These are phyloP conservation scores for Phaeotremella fagi DNA, from an alignment of 768 basidiomycete genomes.

Conservation along the genomic window DNA sequence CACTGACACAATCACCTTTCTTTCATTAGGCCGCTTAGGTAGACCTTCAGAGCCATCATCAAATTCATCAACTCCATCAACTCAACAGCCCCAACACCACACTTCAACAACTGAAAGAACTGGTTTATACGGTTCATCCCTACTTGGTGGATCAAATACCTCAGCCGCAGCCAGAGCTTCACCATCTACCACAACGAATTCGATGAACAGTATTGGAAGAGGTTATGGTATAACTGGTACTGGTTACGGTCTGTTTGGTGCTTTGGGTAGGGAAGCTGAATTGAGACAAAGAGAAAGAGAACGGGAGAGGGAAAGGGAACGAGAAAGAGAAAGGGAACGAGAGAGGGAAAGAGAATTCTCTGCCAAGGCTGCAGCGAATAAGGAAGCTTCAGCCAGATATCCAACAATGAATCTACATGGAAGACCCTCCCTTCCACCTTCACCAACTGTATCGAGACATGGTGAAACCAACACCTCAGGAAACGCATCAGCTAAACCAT, in stretches of 20 bases:
- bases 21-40: not conserved
- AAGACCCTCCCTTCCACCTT: constrained; percentile 18
- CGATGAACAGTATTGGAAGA: not conserved
- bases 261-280: constrained; percentile 5
- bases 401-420: constrained; percentile 10
- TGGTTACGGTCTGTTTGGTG: constrained; percentile 1
- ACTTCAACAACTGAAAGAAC: not conserved
- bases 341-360: constrained; percentile 6
- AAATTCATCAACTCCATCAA: constrained; percentile 8
- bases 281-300: constrained; percentile 2
- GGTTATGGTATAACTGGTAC: not conserved
- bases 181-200: not conserved
- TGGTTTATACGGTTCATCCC: not conserved
- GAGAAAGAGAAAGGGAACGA: constrained; percentile 10
- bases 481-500: constrained; percentile 2
- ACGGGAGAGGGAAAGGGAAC: constrained; percentile 9
- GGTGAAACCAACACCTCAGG: not conserved
- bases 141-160: not conserved
- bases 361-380: not conserved
- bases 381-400: constrained; percentile 5
- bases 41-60: constrained; percentile 12
- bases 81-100: not conserved
- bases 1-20: not conserved
- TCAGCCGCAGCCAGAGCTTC: not conserved
- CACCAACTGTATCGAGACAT: not conserved